A percentile compares a stretch with the other conserved stretches of the same genome.
phyloP scores from a whole-genome alignment of 169 alveolate genomes.

The Plasmodium coatneyi region DNA sequence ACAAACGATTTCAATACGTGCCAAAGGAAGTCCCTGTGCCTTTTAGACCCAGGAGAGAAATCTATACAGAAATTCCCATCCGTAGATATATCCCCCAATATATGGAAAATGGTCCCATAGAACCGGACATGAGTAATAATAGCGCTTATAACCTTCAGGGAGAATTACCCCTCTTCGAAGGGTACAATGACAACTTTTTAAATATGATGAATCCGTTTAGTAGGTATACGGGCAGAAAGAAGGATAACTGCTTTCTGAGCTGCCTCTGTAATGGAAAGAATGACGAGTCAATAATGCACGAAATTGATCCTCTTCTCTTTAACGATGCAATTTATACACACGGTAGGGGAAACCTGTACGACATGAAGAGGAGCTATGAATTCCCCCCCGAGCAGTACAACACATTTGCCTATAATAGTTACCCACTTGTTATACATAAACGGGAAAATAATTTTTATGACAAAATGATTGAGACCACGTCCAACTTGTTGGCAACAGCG shows the following conservation, averaged over 20 bases:
- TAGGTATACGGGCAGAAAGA: not conserved
- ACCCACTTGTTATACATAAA: slow-evolving; percentile 19
- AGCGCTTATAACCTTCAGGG: slow-evolving; percentile 10
- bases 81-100: slow-evolving; percentile 71
- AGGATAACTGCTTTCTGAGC: slow-evolving; percentile 25
- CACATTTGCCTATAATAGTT: not conserved
- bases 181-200: slow-evolving; percentile 37
- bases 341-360: not conserved
- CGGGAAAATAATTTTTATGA: slow-evolving; percentile 11
- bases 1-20: slow-evolving; percentile 55
- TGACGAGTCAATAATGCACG: slow-evolving; percentile 11
- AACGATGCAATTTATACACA: not conserved
- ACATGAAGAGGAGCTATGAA: not conserved
- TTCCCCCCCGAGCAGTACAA: not conserved
- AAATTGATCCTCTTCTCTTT: slow-evolving; percentile 13
- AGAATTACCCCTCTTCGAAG: slow-evolving; percentile 64
- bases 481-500: slow-evolving; percentile 53
- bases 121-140: not conserved
- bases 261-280: slow-evolving; percentile 41
- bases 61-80: slow-evolving; percentile 62
- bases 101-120: not conserved
- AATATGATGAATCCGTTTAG: slow-evolving; percentile 62
- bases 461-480: slow-evolving; percentile 44
- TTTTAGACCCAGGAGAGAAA: slow-evolving; percentile 76
- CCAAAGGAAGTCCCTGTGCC: slow-evolving; percentile 74